These are phyloP conservation scores for Knoxdaviesia proteae DNA, from an alignment of 2,329 filamentous ascomycete genomes.

Conservation along the genomic window DNA sequence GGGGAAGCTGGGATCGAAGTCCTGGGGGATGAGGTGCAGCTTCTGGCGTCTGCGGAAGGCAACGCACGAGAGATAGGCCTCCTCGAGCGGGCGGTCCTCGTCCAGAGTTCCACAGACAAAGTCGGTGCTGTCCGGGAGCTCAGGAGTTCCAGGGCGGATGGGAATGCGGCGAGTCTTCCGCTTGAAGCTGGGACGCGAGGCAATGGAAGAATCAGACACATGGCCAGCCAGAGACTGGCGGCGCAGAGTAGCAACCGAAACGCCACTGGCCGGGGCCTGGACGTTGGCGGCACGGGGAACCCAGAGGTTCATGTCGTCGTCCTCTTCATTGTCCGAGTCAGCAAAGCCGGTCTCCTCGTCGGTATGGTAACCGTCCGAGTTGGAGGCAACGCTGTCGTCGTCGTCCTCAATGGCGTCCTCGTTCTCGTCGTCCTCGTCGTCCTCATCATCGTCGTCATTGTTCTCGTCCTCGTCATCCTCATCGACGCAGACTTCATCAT, in stretches of 20 bases:
- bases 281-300: conserved; percentile 13
- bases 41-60: conserved; percentile 66
- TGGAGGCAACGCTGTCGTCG: conserved; percentile 44
- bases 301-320: conserved; percentile 41
- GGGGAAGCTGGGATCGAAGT: conserved; percentile 93
- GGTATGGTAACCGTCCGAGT: conserved; percentile 56
- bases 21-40: conserved; percentile 71
- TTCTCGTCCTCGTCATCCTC: conserved; percentile 27
- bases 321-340: conserved; percentile 43
- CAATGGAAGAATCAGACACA: conserved; percentile 39
- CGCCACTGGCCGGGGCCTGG: background rate
- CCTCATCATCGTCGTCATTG: conserved; percentile 31
- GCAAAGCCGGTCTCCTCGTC: conserved; percentile 49
- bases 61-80: conserved; percentile 71
- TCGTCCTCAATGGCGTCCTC: conserved; percentile 29
- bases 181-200: conserved; percentile 19
- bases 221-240: conserved; percentile 3
- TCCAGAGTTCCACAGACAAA: conserved; percentile 98
- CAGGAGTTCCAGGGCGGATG: conserved; percentile 50
- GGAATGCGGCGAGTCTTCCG: conserved; percentile 21
- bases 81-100: conserved; percentile 85
- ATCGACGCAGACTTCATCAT: conserved; percentile 27
- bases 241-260: background rate
- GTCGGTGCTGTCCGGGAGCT: conserved; percentile 90
- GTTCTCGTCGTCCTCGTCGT: conserved; percentile 27